A percentile compares a stretch with the other conserved stretches of the same genome.
Evolutionary conservation across 371 early-diverging fungal species (phyloP).

Genomic region (Mucor mucedo): DNA sequence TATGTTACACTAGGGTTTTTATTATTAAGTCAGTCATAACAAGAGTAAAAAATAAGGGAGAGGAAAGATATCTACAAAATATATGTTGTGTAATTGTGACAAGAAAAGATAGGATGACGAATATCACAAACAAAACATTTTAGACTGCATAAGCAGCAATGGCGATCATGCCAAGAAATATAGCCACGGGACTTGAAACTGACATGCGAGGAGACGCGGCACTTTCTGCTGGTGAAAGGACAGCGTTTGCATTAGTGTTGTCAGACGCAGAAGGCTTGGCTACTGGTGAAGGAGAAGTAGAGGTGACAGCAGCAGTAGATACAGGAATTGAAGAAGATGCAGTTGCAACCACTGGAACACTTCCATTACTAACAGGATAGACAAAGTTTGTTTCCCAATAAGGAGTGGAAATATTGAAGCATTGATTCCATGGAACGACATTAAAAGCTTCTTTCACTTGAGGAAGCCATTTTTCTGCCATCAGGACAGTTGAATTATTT

Average conservation of each 20-base stretch:
- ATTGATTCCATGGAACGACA: constrained; percentile 56
- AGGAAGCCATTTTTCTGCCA: constrained; percentile 55
- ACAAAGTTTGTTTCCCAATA: constrained; percentile 52
- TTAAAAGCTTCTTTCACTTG: constrained; percentile 43
- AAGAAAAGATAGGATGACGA: too few relatives aligned
- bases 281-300: neutral
- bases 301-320: neutral
- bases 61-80: too few relatives aligned
- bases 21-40: too few relatives aligned
- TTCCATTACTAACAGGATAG: constrained; percentile 30
- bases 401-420: constrained; percentile 53
- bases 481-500: constrained; percentile 46
- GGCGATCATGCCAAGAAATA: constrained; percentile 5
- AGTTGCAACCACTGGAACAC: neutral
- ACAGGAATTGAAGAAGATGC: neutral
- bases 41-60: too few relatives aligned
- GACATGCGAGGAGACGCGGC: neutral
- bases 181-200: neutral
- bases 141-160: neutral
- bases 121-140: too few relatives aligned
- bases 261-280: too few relatives aligned
- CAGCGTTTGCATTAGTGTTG: neutral
- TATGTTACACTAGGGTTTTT: too few relatives aligned
- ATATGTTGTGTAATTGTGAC: too few relatives aligned
- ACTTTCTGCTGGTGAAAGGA: neutral